These are phyloP conservation scores for Emergomyces pasteurianus DNA, from an alignment of 2,329 filamentous ascomycete genomes.

Conservation along the genomic window DNA sequence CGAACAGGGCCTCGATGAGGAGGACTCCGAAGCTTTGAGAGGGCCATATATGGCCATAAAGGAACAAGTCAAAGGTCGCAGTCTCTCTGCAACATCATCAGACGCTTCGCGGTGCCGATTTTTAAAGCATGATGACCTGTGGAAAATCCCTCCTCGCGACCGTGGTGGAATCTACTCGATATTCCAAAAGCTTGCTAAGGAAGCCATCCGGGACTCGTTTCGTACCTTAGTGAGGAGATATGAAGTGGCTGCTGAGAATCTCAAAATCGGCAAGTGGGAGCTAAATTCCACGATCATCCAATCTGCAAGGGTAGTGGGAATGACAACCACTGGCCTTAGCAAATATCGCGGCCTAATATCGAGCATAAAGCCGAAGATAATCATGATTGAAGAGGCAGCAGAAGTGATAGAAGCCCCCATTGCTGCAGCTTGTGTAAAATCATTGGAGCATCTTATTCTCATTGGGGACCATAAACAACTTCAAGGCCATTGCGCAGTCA, in stretches of 20 bases:
- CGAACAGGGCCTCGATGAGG: constrained; percentile 41
- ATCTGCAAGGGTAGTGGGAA: constrained; percentile 48
- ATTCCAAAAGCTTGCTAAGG: constrained; percentile 47
- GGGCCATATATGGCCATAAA: constrained; percentile 35
- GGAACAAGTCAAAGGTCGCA: constrained; percentile 27
- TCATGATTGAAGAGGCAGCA: constrained; percentile 70
- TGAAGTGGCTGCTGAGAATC: constrained; percentile 36
- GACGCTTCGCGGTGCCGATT: constrained; percentile 25
- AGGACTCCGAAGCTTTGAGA: constrained; percentile 41
- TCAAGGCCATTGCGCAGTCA: constrained; percentile 52
- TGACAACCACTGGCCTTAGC: constrained; percentile 69
- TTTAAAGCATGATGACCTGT: constrained; percentile 43
- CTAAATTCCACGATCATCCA: constrained; percentile 49
- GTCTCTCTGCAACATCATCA: constrained; percentile 11
- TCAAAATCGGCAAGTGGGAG: constrained; percentile 48
- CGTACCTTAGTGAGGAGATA: constrained; percentile 41
- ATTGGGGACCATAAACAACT: constrained; percentile 77
- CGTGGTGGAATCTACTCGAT: constrained; percentile 57
- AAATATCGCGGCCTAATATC: constrained; percentile 65
- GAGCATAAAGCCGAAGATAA: constrained; percentile 51
- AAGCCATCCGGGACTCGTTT: constrained; percentile 36
- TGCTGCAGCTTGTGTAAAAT: constrained; percentile 47
- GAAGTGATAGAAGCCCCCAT: constrained; percentile 54
- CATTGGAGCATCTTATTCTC: constrained; percentile 52
- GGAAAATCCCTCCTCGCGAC: constrained; percentile 41